Evolutionary conservation across 2,329 filamentous ascomycete genomes (phyloP).

Genomic region (Aspergillus cejpii): DNA sequence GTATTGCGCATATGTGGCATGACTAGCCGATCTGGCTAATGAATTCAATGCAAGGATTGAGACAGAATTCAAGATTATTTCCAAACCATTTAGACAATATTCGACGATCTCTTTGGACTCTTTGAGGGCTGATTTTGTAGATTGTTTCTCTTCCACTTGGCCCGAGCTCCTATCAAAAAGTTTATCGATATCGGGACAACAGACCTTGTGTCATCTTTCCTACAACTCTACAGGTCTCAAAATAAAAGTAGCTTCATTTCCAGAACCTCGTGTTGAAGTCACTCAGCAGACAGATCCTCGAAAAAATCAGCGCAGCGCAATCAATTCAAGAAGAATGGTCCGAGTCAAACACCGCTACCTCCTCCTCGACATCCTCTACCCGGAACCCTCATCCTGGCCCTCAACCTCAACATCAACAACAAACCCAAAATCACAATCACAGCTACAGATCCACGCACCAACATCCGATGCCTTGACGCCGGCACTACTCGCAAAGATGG

Average conservation of each 20-base stretch:
- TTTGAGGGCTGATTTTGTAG: too few species aligned
- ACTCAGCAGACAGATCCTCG: too few species aligned
- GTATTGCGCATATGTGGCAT: constrained; percentile 29
- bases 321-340: constrained; percentile 61
- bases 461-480: constrained; percentile 65
- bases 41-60: constrained; percentile 13
- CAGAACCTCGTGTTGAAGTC: too few species aligned
- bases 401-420: constrained; percentile 19
- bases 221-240: not conserved
- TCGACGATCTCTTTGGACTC: too few species aligned
- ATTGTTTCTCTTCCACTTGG: not conserved
- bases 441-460: constrained; percentile 71
- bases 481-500: constrained; percentile 58
- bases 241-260: too few species aligned
- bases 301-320: not conserved
- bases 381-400: constrained; percentile 46
- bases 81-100: too few species aligned
- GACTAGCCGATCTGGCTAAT: constrained; percentile 27
- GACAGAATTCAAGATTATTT: not conserved
- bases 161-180: not conserved
- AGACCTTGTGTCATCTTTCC: not conserved
- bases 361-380: constrained; percentile 88
- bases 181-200: not conserved
- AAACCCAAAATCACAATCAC: constrained; percentile 32
- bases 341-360: constrained; percentile 94